Evolutionary conservation across 2,329 filamentous ascomycete species (phyloP), one percentile per base, ranked within the genome.

Genomic region (Pezicula carpinea): DNA sequence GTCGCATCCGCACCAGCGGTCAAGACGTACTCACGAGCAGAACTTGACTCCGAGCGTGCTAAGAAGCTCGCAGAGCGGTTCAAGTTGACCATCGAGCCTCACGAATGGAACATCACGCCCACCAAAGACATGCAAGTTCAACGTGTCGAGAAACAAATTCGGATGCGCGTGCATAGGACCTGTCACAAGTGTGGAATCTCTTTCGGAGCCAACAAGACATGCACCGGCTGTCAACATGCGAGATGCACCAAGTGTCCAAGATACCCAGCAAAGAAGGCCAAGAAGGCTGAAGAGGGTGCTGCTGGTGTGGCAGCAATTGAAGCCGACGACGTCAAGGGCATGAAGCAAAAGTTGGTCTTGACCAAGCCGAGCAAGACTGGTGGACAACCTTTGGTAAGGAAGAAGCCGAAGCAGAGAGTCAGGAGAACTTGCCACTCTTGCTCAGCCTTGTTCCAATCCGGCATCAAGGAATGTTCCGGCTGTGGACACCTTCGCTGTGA

Each of bases 221-320:
- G 91, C 67, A 67, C 76, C 54, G 80, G 79, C 55, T 96, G 91
- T 70, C 77, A 86, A 57, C 91, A 96, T 68, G 73, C 74, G 39
- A 81, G 88, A 55, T 96, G 91, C 77, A 85, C 80, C 61, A 82
- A 86, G 60, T 96, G 91, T 65, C 79, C 82, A 22, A 82, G 88
- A 46, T 80, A 85, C 59, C 90, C 90, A 26, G 21, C 42, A 18
- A 40, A 40, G 38, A 40, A 40, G 38, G n/a, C 45, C 8, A 59
- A 59, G 57, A 72, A 73, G 53, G 73, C 77, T 52, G 75, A 79
- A 54, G 77, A 80, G 50, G 78, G 69, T 50, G 60, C 55, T 6
- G 59, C 48, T 10, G 31, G 21, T 26, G 18, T 44, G 41, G 49
- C 21, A 4, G 15, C 22, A 11, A 53, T 60, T 11, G 59, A 60